Conservation (phyloP, 345 rosid species). For the Euphorbia tirucalli region DNA sequence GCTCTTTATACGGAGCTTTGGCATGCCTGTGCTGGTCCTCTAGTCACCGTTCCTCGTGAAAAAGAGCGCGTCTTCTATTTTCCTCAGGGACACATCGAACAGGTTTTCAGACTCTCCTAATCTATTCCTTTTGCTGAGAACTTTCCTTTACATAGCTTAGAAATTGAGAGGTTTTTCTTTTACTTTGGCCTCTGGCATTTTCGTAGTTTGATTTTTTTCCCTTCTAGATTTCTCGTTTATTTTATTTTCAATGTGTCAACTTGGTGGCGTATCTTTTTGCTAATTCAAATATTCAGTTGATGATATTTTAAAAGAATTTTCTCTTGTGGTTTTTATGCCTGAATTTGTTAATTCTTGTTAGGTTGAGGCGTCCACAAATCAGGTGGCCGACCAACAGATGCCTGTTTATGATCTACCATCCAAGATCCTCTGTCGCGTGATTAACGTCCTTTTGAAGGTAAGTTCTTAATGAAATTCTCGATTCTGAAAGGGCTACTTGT, state of each 20-base stretch:
- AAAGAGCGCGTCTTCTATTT: conserved; percentile 51
- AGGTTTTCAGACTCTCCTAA: conserved; percentile 22
- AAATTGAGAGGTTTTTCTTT: not conserved
- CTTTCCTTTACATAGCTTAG: not conserved
- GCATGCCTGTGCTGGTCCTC: conserved; percentile 65
- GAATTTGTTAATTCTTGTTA: conserved; percentile 12
- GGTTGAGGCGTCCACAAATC: conserved; percentile 56
- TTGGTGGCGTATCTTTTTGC: not conserved
- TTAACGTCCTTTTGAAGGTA: conserved; percentile 44
- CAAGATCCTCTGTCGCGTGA: conserved; percentile 47
- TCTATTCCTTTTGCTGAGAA: not conserved
- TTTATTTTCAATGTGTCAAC: not conserved
- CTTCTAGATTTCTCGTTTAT: not conserved
- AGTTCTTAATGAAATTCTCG: not conserved
- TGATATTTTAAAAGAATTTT: not conserved
- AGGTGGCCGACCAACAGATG: conserved; percentile 41
- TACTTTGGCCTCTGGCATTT: not conserved
- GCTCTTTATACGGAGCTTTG: conserved; percentile 51
- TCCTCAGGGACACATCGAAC: conserved; percentile 66
- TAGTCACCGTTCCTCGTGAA: conserved; percentile 47
- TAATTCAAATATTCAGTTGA: not conserved
- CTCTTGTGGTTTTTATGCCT: not conserved
- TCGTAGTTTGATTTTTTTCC: not conserved
- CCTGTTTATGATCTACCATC: conserved; percentile 43
- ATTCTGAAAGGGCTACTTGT: not conserved